phyloP scores from a whole-genome alignment of 257 asterid species.

The Rhazya stricta region DNA sequence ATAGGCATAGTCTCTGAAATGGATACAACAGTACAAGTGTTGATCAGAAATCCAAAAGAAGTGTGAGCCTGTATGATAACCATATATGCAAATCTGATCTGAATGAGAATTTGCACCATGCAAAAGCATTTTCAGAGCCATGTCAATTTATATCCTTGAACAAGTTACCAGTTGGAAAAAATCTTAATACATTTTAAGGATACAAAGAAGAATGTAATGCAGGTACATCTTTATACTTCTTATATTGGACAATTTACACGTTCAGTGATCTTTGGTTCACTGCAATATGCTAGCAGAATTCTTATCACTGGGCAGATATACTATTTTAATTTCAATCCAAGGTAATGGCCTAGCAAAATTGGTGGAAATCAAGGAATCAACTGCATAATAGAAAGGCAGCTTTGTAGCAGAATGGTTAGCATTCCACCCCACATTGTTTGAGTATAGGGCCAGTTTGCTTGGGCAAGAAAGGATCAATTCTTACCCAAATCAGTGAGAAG shows the following conservation, averaged over 20 bases:
- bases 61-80: not conserved
- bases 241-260: constrained; percentile 24
- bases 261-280: constrained; percentile 11
- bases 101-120: not conserved
- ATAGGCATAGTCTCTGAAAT: not conserved
- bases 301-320: constrained; percentile 5
- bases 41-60: not conserved
- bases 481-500: constrained; percentile 81
- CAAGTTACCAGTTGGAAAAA: not conserved
- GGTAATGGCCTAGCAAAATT: constrained; percentile 30
- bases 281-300: constrained; percentile 8
- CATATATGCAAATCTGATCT: not conserved
- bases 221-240: constrained; percentile 16
- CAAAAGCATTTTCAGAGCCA: not conserved
- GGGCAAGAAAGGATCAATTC: constrained; percentile 87
- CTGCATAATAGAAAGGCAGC: constrained; percentile 13
- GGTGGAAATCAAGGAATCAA: constrained; percentile 20
- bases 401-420: constrained; percentile 27
- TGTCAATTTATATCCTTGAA: not conserved
- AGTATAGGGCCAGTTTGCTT: constrained; percentile 81
- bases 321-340: constrained; percentile 13
- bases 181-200: not conserved
- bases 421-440: constrained; percentile 80
- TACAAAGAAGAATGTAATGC: not conserved
- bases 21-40: not conserved